Evolutionary conservation across 257 asterid genomes (phyloP).

Genomic region (Coffea canephora): DNA sequence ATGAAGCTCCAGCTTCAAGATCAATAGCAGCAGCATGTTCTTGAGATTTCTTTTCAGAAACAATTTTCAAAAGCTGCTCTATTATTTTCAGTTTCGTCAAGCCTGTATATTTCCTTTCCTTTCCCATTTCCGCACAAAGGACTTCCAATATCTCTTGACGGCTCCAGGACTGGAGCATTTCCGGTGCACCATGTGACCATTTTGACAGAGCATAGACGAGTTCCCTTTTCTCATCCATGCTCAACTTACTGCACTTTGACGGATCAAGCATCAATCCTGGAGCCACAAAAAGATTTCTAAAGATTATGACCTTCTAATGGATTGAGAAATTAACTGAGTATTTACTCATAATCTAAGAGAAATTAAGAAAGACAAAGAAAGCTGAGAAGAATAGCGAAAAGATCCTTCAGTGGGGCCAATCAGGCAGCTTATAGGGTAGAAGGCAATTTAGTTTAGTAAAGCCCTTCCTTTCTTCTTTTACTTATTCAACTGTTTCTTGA

Average conservation of each 20-base stretch:
- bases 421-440: neutral
- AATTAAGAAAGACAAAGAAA: neutral
- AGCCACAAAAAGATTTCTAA: constrained; percentile 19
- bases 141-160: constrained; percentile 90
- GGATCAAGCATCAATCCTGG: constrained; percentile 67
- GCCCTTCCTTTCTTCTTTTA: neutral
- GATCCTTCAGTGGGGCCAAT: neutral
- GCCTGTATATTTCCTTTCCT: constrained; percentile 93
- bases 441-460: neutral
- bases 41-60: constrained; percentile 59
- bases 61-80: constrained; percentile 72
- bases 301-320: neutral
- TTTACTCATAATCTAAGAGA: neutral
- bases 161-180: constrained; percentile 84
- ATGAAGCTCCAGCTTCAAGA: constrained; percentile 35
- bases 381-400: neutral
- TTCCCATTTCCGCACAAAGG: constrained; percentile 93
- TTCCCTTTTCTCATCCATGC: constrained; percentile 75
- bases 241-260: constrained; percentile 66
- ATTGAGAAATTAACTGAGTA: neutral
- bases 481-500: neutral
- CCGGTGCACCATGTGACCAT: constrained; percentile 66
- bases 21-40: constrained; percentile 32
- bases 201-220: constrained; percentile 71
- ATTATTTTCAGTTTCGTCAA: constrained; percentile 79